These are phyloP conservation scores for Cyclocybe aegerita DNA, from an alignment of 768 basidiomycete genomes.

Conservation along the genomic window DNA sequence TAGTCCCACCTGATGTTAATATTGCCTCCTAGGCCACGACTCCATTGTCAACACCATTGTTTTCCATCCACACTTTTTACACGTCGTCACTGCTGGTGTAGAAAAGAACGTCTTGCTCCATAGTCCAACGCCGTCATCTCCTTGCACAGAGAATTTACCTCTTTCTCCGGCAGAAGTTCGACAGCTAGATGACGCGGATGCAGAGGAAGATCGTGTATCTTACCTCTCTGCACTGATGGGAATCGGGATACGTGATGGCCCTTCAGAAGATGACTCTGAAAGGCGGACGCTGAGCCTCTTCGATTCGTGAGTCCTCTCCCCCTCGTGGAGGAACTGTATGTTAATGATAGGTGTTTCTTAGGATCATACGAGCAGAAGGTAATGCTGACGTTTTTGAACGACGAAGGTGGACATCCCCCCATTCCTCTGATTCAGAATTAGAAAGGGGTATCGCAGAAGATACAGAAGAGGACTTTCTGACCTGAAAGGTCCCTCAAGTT, in stretches of 20 bases:
- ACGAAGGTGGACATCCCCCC: slow-evolving; percentile 36
- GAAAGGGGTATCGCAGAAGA: slow-evolving; percentile 25
- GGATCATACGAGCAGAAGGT: slow-evolving; percentile 61
- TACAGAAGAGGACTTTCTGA: slow-evolving; percentile 4
- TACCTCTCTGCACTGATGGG: slow-evolving; percentile 37
- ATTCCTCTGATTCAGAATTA: slow-evolving; percentile 28
- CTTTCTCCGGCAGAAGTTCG: slow-evolving; percentile 51
- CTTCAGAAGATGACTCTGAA: slow-evolving; percentile 37
- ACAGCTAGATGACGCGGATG: slow-evolving; percentile 31
- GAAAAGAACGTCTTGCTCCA: slow-evolving; percentile 72
- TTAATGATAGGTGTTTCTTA: slow-evolving; percentile 20
- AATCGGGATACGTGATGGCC: slow-evolving; percentile 17
- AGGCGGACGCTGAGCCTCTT: slow-evolving; percentile 60
- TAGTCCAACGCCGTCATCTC: slow-evolving; percentile 56
- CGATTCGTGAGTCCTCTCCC: slow-evolving; percentile 55
- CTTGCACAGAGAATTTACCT: slow-evolving; percentile 50
- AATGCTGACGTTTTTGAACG: slow-evolving; percentile 51
- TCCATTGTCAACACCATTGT: slow-evolving; percentile 77
- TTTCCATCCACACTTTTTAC: slow-evolving; percentile 70
- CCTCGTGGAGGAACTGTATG: slow-evolving; percentile 1
- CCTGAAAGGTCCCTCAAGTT: too few relatives aligned
- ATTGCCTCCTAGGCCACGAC: slow-evolving; percentile 50
- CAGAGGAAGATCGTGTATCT: slow-evolving; percentile 29
- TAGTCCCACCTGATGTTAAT: background rate
- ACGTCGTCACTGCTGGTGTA: slow-evolving; percentile 70